A percentile compares a stretch with the other conserved stretches of the same genome.
phyloP scores from a whole-genome alignment of 108 stramenopile genomes.

The Skeletonema tropicum region DNA sequence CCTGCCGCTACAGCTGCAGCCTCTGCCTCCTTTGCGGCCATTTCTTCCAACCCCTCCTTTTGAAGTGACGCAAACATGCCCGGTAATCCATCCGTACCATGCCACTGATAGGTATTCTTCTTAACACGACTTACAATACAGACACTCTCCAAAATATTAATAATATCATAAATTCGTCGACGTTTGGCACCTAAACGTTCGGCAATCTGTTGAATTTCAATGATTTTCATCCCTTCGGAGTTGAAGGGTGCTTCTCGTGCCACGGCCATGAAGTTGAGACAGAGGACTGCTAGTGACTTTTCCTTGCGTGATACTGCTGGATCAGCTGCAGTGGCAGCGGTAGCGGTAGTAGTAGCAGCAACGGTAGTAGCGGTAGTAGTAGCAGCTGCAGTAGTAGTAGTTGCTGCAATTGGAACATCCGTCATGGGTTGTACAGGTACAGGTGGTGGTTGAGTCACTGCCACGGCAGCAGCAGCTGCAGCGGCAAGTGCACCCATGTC shows the following conservation, averaged over 20 bases:
- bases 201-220: conserved; percentile 2
- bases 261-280: conserved; percentile 56
- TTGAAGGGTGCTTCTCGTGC: neutral
- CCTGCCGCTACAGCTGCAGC: conserved; percentile 3
- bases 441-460: neutral
- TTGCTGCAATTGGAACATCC: neutral
- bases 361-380: neutral
- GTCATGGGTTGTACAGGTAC: neutral
- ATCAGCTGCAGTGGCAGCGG: neutral
- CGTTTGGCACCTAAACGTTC: neutral
- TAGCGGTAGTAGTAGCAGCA: neutral
- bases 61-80: neutral
- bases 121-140: neutral
- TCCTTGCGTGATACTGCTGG: conserved; percentile 42
- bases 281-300: conserved; percentile 67
- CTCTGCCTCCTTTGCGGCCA: conserved; percentile 5
- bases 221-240: neutral
- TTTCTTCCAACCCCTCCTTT: conserved; percentile 1
- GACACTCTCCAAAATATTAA: conserved; percentile 6
- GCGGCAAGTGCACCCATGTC: neutral
- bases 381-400: neutral
- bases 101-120: conserved; percentile 11
- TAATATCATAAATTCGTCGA: conserved; percentile 12
- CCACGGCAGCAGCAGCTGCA: neutral
- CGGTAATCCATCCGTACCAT: neutral